These are phyloP conservation scores for Paracoccidioides lutzii DNA, from an alignment of 2,329 filamentous ascomycete species.

Conservation along the genomic window DNA sequence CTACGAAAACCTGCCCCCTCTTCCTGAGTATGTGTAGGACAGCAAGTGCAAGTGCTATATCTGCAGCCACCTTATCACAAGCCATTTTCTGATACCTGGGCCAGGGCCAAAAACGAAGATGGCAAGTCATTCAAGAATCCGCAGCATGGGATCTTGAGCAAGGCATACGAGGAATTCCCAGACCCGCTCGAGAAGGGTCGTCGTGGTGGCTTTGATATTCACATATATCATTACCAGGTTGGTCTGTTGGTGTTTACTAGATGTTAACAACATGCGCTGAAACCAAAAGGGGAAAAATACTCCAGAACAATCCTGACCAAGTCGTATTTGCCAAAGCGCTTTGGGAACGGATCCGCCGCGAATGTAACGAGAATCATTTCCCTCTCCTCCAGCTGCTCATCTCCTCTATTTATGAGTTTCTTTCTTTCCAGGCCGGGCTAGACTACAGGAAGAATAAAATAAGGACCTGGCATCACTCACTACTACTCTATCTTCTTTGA, in stretches of 20 bases:
- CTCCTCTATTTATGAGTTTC: neutral
- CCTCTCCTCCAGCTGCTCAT: neutral
- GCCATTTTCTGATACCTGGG: neutral
- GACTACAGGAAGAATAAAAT: neutral
- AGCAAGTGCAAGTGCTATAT: neutral
- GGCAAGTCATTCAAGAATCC: constrained; percentile 67
- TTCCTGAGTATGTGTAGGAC: constrained; percentile 30
- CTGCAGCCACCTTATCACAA: neutral
- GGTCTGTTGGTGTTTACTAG: constrained; percentile 6
- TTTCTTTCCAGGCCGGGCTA: neutral
- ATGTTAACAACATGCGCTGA: neutral
- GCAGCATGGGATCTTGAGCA: constrained; percentile 46
- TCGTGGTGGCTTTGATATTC: constrained; percentile 69
- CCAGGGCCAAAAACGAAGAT: constrained; percentile 50
- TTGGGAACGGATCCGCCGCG: constrained; percentile 63
- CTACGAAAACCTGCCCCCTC: constrained; percentile 36
- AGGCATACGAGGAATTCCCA: constrained; percentile 53
- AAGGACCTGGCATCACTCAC: neutral
- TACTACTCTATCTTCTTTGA: too few species aligned
- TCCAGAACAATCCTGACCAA: constrained; percentile 47
- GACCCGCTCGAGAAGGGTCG: constrained; percentile 53
- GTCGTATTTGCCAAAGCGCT: constrained; percentile 55
- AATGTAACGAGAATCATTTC: constrained; percentile 43
- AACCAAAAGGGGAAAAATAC: neutral
- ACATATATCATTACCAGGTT: constrained; percentile 66